Evolutionary conservation across 345 rosid genomes (phyloP).

Genomic region (Ricinus communis): DNA sequence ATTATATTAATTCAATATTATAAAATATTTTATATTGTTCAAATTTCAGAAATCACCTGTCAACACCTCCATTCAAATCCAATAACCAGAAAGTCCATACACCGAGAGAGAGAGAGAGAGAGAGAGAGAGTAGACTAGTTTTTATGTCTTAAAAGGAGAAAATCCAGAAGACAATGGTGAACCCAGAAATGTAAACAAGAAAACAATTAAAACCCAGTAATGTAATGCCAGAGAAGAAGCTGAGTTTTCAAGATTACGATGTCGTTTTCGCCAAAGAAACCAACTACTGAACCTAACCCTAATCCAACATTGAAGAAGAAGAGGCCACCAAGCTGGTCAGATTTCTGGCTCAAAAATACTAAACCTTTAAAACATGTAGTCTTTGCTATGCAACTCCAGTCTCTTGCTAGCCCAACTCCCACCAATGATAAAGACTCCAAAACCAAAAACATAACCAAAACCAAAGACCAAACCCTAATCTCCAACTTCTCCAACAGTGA

Average conservation of each 20-base stretch:
- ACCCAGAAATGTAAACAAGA: neutral
- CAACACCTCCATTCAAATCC: conserved; percentile 26
- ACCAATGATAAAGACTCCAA: conserved; percentile 29
- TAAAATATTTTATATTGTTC: conserved; percentile 2
- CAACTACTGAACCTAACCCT: conserved; percentile 38
- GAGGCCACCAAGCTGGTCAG: conserved; percentile 54
- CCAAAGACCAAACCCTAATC: conserved; percentile 40
- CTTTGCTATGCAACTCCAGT: conserved; percentile 56
- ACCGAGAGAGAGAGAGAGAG: too few species aligned
- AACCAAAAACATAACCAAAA: conserved; percentile 43
- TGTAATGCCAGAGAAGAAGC: neutral
- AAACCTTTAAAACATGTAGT: conserved; percentile 53
- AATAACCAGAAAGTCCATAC: conserved; percentile 22
- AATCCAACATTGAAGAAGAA: conserved; percentile 47
- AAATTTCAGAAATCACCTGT: conserved; percentile 25
- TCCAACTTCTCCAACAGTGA: conserved; percentile 50
- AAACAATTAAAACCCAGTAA: neutral
- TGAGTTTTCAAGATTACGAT: conserved; percentile 28
- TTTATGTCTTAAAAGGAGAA: neutral
- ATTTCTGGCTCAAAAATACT: conserved; percentile 52
- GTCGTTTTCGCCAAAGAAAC: conserved; percentile 47
- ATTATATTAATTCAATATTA: neutral
- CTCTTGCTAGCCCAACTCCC: conserved; percentile 38
- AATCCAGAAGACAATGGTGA: neutral
- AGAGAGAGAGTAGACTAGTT: neutral